These are phyloP conservation scores for Aspergillus brunneoviolaceus DNA, from an alignment of 2,329 filamentous ascomycete genomes.

Conservation along the genomic window DNA sequence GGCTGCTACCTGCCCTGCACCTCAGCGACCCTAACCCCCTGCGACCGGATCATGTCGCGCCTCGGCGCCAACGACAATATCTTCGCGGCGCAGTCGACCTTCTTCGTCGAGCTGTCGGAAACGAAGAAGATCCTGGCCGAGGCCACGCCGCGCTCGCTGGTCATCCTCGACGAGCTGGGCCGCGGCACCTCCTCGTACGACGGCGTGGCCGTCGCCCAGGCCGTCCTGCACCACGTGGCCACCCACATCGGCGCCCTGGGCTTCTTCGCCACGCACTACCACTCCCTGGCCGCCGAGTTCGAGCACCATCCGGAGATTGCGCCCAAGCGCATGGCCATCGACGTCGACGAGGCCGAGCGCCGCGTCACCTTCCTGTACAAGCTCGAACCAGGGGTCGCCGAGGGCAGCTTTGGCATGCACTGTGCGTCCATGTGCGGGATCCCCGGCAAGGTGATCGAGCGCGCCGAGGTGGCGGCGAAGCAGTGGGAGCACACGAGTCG, in stretches of 20 bases:
- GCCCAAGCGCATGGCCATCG: constrained; percentile 87
- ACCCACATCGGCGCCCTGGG: constrained; percentile 90
- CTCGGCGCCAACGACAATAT: constrained; percentile 98
- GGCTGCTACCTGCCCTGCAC: constrained; percentile 87
- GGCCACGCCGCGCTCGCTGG: constrained; percentile 87
- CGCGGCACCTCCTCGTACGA: constrained; percentile 95
- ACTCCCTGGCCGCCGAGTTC: constrained; percentile 89
- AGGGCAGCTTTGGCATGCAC: constrained; percentile 98
- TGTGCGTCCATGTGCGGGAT: constrained; percentile 99
- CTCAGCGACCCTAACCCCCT: constrained; percentile 79
- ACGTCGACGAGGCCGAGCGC: constrained; percentile 79
- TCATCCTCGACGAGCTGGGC: constrained; percentile 94
- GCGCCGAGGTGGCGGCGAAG: constrained; percentile 81
- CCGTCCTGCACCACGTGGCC: constrained; percentile 93
- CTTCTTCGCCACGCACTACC: constrained; percentile 98
- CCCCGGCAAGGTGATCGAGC: constrained; percentile 73
- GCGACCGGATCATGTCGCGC: constrained; percentile 98
- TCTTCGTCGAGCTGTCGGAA: constrained; percentile 95
- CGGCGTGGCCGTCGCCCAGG: constrained; percentile 92
- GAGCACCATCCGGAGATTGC: constrained; percentile 82
- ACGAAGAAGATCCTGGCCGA: constrained; percentile 97
- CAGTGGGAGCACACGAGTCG: constrained; percentile 95
- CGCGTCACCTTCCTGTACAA: constrained; percentile 97
- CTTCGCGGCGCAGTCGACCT: constrained; percentile 94
- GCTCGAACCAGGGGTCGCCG: constrained; percentile 87